Conservation (phyloP, 768 basidiomycete species). For the Podaxis pistillaris region DNA sequence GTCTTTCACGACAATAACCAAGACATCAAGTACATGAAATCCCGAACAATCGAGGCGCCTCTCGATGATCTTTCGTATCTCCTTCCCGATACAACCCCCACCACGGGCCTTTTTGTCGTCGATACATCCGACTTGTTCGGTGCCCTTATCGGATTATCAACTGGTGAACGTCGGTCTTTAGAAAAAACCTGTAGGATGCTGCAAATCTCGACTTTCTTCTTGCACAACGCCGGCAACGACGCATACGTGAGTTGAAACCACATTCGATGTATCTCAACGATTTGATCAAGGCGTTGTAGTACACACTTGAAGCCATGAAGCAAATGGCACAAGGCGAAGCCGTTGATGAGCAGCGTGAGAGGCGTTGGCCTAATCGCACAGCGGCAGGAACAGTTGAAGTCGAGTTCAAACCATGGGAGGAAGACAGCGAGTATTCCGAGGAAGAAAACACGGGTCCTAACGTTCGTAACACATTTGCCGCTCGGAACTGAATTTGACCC, state of each 20-base stretch:
- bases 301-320: conserved; percentile 63
- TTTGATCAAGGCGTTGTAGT: conserved; percentile 39
- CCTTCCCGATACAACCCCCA: conserved; percentile 55
- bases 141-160: conserved; percentile 63
- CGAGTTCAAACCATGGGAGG: conserved; percentile 57
- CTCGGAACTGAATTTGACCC: background rate
- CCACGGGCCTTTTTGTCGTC: conserved; percentile 58
- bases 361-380: conserved; percentile 74
- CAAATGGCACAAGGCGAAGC: conserved; percentile 74
- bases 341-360: conserved; percentile 72
- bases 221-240: conserved; percentile 89
- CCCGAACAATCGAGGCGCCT: conserved; percentile 57
- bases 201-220: conserved; percentile 47
- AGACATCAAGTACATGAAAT: conserved; percentile 71
- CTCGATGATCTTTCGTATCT: conserved; percentile 50
- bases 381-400: conserved; percentile 45
- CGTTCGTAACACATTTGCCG: conserved; percentile 14
- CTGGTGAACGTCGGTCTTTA: conserved; percentile 52
- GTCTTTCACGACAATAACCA: conserved; percentile 79
- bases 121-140: conserved; percentile 77
- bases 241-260: conserved; percentile 57
- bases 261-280: background rate
- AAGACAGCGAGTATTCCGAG: conserved; percentile 50
- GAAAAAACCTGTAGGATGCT: conserved; percentile 64
- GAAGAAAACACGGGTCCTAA: conserved; percentile 39